Evolutionary conservation across 2,329 filamentous ascomycete genomes (phyloP), one percentile per base, ranked within the genome.

Genomic region (Magnaporthiopsis incrustans): DNA sequence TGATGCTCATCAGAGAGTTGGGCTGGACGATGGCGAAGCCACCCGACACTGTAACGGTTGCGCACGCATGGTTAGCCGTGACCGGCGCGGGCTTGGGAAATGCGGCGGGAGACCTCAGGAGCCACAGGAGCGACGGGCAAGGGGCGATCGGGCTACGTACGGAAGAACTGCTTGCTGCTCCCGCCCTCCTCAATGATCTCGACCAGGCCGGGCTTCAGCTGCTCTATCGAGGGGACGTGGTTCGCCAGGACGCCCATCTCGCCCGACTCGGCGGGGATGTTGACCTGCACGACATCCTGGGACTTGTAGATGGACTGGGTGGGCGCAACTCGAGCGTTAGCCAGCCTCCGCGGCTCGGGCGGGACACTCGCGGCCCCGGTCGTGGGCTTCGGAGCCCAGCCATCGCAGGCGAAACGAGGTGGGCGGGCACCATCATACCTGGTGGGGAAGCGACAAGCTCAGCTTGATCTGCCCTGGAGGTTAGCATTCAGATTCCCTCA

Each of bases 161-260:
- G 86, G 89, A 99, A 99, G 84, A 95, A 99, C 81, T 96, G 91
- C 88, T 99, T 99, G 90, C 78, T 82, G 76, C 83, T 84, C 75
- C 92, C 91, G 75, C 82, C 86, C 86, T 99, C 95, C 85, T 98
- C 94, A 71, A 98, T 87, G 75, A 99, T 85, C 85, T 98, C 94
- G 71, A 99, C 85, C 71, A 98, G 82, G 75, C 95, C 95, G 67
- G 95, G 93, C 87, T 96, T 97, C 79, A 99, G 85, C 85, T 99
- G 95, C 85, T 99, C 95, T 76, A 99, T 98, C 67, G 93, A 92
- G 69, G 95, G 93, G 74, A 99, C 95, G 87, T 99, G 95, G 85
- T 95, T 96, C 78, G 95, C 95, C 76, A 99, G 90, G 73, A 99
- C 89, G 90, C 95, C 95, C 95, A 99, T 99, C 74, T 98, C 95